Percentiles rank a stretch among this genome's conserved stretches.
Conservation (phyloP, 495 filamentous ascomycete genomes). For the Margaritispora aquatica region DNA sequence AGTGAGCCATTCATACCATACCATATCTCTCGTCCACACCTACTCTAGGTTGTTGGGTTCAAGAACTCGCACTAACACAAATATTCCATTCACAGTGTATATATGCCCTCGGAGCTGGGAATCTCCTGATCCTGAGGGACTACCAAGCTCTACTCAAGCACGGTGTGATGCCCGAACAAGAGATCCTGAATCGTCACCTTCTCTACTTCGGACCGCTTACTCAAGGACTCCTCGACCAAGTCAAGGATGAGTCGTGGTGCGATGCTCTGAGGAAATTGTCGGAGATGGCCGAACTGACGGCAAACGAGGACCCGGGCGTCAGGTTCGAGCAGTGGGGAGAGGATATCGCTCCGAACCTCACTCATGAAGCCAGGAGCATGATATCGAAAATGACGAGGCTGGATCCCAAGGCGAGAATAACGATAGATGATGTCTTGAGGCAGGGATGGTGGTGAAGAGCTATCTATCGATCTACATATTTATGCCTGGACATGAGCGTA, state of each 20-base stretch:
- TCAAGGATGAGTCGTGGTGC: slow-evolving; percentile 25
- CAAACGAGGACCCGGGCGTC: slow-evolving; percentile 21
- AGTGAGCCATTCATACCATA: too few relatives aligned
- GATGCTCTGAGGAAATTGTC: slow-evolving; percentile 23
- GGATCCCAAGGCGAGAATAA: slow-evolving; percentile 28
- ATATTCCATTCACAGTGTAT: slow-evolving; percentile 27
- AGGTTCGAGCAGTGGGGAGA: slow-evolving; percentile 25
- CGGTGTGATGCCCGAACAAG: slow-evolving; percentile 28
- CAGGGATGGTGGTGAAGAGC: slow-evolving; percentile 26
- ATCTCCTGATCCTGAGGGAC: slow-evolving; percentile 25
- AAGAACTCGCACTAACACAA: background rate
- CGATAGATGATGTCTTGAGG: slow-evolving; percentile 28
- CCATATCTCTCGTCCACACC: too few relatives aligned
- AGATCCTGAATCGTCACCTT: slow-evolving; percentile 27
- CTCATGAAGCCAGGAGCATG: slow-evolving; percentile 22
- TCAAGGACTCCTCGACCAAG: slow-evolving; percentile 27
- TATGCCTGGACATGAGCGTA: too few relatives aligned
- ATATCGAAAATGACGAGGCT: slow-evolving; percentile 29
- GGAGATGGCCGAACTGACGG: slow-evolving; percentile 21
- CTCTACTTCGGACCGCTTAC: slow-evolving; percentile 26
- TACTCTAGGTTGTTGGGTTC: too few relatives aligned
- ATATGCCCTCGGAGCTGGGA: slow-evolving; percentile 25
- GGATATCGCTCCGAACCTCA: slow-evolving; percentile 11
- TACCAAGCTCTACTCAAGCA: slow-evolving; percentile 25
- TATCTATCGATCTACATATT: slow-evolving; percentile 19